These are phyloP conservation scores for Tetrapisispora phaffii DNA, from an alignment of 805 yeast species.

Conservation along the genomic window DNA sequence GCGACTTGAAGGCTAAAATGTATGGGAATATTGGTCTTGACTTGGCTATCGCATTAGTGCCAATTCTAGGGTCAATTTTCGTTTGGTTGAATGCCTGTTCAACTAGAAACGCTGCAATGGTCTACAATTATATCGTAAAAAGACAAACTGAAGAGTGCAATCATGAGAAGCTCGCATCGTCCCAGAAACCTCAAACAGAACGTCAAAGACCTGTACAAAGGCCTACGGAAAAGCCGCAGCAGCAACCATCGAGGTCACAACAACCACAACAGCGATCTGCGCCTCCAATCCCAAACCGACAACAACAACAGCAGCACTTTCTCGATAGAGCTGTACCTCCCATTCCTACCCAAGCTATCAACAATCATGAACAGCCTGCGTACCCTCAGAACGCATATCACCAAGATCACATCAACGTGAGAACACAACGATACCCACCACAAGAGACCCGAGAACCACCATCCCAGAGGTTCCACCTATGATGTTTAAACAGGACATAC, in stretches of 20 bases:
- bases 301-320: background rate
- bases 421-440: conserved; percentile 2
- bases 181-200: background rate
- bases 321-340: background rate
- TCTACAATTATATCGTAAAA: conserved; percentile 38
- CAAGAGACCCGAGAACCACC: background rate
- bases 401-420: background rate
- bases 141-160: conserved; percentile 13
- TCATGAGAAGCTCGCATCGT: background rate
- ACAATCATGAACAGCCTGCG: background rate
- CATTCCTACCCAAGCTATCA: background rate
- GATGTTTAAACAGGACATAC: background rate
- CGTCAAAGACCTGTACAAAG: background rate
- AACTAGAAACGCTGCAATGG: conserved; percentile 77
- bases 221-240: background rate
- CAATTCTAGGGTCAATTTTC: conserved; percentile 67
- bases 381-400: background rate
- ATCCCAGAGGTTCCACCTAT: background rate
- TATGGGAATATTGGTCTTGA: conserved; percentile 70
- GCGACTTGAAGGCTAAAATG: conserved; percentile 52
- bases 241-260: background rate
- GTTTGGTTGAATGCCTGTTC: conserved; percentile 81
- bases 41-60: conserved; percentile 64
- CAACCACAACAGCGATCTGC: background rate
- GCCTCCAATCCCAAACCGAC: background rate